Evolutionary conservation across 2,329 filamentous ascomycete genomes (phyloP).

Genomic region (Fusarium albidum): DNA sequence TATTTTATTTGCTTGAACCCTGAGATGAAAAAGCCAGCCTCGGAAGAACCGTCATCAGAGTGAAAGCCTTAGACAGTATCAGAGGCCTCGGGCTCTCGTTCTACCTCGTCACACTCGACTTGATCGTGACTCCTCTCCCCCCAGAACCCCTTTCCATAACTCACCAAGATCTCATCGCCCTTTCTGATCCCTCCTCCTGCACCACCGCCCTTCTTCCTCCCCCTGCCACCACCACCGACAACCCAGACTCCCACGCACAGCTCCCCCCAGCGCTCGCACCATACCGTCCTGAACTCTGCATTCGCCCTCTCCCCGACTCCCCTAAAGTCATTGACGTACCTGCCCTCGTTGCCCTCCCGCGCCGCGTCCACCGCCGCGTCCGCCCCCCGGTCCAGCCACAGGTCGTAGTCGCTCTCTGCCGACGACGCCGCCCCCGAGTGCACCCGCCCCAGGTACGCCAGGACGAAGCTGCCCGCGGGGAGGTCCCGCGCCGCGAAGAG

Average conservation of each 20-base stretch:
- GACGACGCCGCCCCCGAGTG: conserved; percentile 52
- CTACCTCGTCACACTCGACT: conserved; percentile 3
- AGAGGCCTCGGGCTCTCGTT: background rate
- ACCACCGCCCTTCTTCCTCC: conserved; percentile 13
- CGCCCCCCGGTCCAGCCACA: conserved; percentile 66
- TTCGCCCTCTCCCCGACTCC: conserved; percentile 63
- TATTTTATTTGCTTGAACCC: too few species aligned
- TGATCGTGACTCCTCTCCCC: conserved; percentile 46
- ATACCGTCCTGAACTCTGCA: conserved; percentile 67
- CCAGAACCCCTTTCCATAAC: conserved; percentile 75
- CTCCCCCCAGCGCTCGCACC: conserved; percentile 61
- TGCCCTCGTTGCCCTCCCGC: conserved; percentile 66
- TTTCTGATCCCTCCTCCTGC: conserved; percentile 57
- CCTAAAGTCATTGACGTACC: conserved; percentile 73
- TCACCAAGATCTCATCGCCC: conserved; percentile 71
- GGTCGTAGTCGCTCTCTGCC: conserved; percentile 63
- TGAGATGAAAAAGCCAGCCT: too few species aligned
- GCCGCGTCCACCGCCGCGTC: conserved; percentile 69
- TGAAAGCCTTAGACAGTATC: background rate
- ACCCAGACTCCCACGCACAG: conserved; percentile 67
- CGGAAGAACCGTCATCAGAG: too few species aligned
- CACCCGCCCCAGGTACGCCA: conserved; percentile 69
- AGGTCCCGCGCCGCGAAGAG: conserved; percentile 67
- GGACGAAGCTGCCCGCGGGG: conserved; percentile 61
- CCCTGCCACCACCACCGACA: conserved; percentile 42